Conservation (phyloP, 2,329 filamentous ascomycete genomes). For the Botrytis hyacinthi region DNA sequence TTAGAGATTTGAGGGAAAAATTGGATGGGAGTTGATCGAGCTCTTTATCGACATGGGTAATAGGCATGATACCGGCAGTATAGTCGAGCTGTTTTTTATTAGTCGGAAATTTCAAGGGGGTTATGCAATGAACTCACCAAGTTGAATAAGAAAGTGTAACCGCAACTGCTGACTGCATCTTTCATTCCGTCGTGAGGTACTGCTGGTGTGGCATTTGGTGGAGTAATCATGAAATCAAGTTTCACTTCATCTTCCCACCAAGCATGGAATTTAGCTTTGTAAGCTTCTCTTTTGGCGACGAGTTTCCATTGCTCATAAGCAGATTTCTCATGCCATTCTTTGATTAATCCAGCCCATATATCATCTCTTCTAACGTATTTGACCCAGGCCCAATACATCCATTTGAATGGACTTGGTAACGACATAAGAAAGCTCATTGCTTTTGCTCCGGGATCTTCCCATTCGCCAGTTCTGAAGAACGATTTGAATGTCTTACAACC, state of each 20-base stretch:
- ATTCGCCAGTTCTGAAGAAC: constrained; percentile 74
- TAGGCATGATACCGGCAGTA: constrained; percentile 74
- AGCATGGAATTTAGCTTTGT: constrained; percentile 74
- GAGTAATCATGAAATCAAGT: constrained; percentile 76
- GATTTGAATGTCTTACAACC: constrained; percentile 77
- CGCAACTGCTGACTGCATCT: constrained; percentile 80
- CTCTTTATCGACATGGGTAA: constrained; percentile 75
- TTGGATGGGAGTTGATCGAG: constrained; percentile 63
- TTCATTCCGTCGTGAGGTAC: constrained; percentile 85
- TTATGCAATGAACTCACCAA: constrained; percentile 52
- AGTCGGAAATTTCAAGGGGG: not conserved
- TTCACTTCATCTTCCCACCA: constrained; percentile 77
- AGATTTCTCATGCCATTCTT: constrained; percentile 69
- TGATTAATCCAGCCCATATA: constrained; percentile 75
- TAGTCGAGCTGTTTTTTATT: constrained; percentile 68
- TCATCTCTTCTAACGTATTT: constrained; percentile 74
- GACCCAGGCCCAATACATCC: constrained; percentile 87
- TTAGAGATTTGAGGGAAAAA: constrained; percentile 64
- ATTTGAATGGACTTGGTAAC: constrained; percentile 72
- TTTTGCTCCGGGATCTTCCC: constrained; percentile 72
- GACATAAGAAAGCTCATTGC: constrained; percentile 73
- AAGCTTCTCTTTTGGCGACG: constrained; percentile 72
- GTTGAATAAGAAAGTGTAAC: constrained; percentile 93
- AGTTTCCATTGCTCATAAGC: constrained; percentile 81
- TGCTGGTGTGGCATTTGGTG: constrained; percentile 88